A percentile compares a stretch with the other conserved stretches of the same genome.
These are phyloP conservation scores for Fusarium protoensiforme DNA, from an alignment of 2,329 filamentous ascomycete species.

Conservation along the genomic window DNA sequence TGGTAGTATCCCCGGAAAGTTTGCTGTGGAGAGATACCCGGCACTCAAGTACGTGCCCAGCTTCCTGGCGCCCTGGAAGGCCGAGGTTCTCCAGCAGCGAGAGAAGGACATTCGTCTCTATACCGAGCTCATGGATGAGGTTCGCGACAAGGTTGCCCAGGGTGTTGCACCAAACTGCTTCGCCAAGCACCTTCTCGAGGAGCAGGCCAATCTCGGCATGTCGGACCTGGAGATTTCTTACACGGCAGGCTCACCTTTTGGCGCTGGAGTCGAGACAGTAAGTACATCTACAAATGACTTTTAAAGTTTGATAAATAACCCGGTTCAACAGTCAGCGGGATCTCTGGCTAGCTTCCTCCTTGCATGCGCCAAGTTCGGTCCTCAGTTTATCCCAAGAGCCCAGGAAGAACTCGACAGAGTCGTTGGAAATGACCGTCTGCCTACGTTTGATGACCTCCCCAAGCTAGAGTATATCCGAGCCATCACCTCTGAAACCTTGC, in stretches of 20 bases:
- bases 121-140: constrained; percentile 53
- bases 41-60: constrained; percentile 52
- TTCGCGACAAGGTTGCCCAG: constrained; percentile 46
- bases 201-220: constrained; percentile 54
- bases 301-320: background rate
- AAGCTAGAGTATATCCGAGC: constrained; percentile 50
- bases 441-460: constrained; percentile 50
- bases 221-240: constrained; percentile 57
- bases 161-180: constrained; percentile 54
- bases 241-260: constrained; percentile 57
- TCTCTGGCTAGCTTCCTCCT: constrained; percentile 62
- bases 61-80: constrained; percentile 54
- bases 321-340: constrained; percentile 51
- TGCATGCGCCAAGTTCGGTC: constrained; percentile 62
- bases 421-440: constrained; percentile 50
- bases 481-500: constrained; percentile 52
- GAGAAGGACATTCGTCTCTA: constrained; percentile 53
- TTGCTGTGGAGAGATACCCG: constrained; percentile 54
- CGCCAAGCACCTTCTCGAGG: constrained; percentile 54
- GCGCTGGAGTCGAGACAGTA: constrained; percentile 56
- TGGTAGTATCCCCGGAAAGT: constrained; percentile 42
- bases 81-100: constrained; percentile 49
- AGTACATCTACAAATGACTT: background rate
- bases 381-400: constrained; percentile 57
- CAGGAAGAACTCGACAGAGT: constrained; percentile 54